These are phyloP conservation scores for Penicillium sp. DNA, from an alignment of 2,329 filamentous ascomycete genomes.

Conservation along the genomic window DNA sequence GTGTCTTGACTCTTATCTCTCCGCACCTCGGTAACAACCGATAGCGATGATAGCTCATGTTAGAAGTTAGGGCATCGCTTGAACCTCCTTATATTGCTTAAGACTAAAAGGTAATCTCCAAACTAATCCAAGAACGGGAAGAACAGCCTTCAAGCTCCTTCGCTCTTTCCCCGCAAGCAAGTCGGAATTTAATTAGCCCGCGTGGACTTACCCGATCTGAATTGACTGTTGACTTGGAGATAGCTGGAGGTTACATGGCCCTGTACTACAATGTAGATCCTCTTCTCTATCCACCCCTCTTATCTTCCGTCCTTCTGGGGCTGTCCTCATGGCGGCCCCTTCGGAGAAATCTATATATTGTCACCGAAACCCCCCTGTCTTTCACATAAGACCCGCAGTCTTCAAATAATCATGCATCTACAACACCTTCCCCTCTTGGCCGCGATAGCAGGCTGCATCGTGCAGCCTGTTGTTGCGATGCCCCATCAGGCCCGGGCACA, in stretches of 20 bases:
- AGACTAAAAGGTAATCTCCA: neutral
- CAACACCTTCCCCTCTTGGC: slow-evolving; percentile 17
- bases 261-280: neutral
- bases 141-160: too few species aligned
- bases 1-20: too few species aligned
- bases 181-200: neutral
- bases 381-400: neutral
- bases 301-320: neutral
- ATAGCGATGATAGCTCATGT: too few species aligned
- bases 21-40: too few species aligned
- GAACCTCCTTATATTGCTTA: too few species aligned
- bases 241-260: neutral
- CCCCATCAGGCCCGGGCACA: slow-evolving; percentile 12
- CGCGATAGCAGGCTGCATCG: slow-evolving; percentile 9
- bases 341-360: slow-evolving; percentile 1
- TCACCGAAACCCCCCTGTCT: neutral
- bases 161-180: neutral
- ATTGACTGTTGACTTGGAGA: neutral
- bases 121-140: too few species aligned
- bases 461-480: slow-evolving; percentile 14
- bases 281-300: neutral
- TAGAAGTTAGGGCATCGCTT: too few species aligned
- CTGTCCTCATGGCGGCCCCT: neutral
- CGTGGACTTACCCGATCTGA: slow-evolving; percentile 3
- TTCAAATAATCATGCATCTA: slow-evolving; percentile 14